Evolutionary conservation across 257 asterid genomes (phyloP).

Genomic region (Plantago major): DNA sequence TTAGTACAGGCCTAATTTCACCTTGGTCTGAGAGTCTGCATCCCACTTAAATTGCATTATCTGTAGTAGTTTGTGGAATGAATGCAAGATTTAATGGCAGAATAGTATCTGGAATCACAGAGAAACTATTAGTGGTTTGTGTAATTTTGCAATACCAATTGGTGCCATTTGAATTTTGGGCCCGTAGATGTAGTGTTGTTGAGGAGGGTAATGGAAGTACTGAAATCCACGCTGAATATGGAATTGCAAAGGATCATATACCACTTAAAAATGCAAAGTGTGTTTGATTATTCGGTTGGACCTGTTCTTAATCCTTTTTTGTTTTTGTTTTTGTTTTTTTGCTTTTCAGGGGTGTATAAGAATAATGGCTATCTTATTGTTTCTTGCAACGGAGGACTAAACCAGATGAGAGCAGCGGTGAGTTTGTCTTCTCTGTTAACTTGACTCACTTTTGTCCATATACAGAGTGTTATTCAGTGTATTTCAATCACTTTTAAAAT

Average conservation of each 20-base stretch:
- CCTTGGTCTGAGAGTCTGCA: too few relatives aligned
- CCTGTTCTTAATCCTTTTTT: neutral
- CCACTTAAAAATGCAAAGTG: neutral
- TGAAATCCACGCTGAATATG: too few relatives aligned
- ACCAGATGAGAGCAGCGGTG: constrained; percentile 79
- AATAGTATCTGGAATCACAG: neutral
- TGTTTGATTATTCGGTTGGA: neutral
- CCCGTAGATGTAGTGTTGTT: too few relatives aligned
- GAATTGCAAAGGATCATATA: too few relatives aligned
- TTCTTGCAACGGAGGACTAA: constrained; percentile 81
- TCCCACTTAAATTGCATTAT: too few relatives aligned
- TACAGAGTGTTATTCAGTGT: neutral
- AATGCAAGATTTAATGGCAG: too few relatives aligned
- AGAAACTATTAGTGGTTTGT: neutral
- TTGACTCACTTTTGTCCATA: neutral
- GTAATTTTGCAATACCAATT: neutral
- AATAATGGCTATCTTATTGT: constrained; percentile 70
- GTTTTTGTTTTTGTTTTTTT: too few relatives aligned
- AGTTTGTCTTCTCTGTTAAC: constrained; percentile 18
- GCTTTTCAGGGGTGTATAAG: constrained; percentile 45
- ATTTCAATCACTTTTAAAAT: neutral
- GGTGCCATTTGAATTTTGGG: neutral
- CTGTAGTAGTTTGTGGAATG: too few relatives aligned
- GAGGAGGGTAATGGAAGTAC: too few relatives aligned
- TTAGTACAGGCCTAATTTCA: too few relatives aligned